Base-by-base conservation (phyloP, 352 stramenopile species). In the Pythium aquatile region DNA sequence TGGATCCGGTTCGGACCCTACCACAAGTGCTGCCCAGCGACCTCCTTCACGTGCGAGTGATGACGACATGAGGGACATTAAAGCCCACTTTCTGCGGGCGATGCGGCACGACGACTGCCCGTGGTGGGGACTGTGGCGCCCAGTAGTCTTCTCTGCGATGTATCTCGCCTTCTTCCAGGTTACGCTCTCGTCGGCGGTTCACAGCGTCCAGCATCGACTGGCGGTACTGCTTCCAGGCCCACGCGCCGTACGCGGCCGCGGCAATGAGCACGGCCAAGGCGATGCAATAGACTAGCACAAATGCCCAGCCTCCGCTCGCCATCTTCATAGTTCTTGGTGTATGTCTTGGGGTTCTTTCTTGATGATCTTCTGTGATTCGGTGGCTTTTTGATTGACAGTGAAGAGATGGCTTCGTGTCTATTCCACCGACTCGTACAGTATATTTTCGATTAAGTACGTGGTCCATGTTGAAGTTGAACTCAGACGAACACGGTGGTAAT, bases 141-240 rank as follows among this genome's bases (percentile, higher is more conserved):
- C 74, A 81, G 60, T 81, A 79, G 47, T 81, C 55, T 52, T 81
- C 61, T 17, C 55, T 63, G 2, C 47, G 65, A 11, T 55, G 20
- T 26, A 30, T 60, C 4, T 55, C 64, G 32, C 70, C 57, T 16
- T 59, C 62, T 53, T 77, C 74, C 4, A 69, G 37, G 17, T 73
- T 63, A 14, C 63, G 74, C 8, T 70, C 71, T 52, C 61, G 72
- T 11, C 69, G 55, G 13, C 68, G 59, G 32, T 62, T 33, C 46
- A 81, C 57, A 5, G 69, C 74, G 5, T 68, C 69, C 5, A 65
- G 20, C 65, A 81, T 77, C 17, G 68, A 55, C 8, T 37, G 28
- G 9, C 72, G 65, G 39, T 81, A 81, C 57, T 79, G 68, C 39
- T 49, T 65, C 74, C 74, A 81, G 26, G 71, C 71, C 35, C 56